Percentiles rank a stretch among this genome's conserved stretches.
phyloP scores from a whole-genome alignment of 2,329 filamentous ascomycete species.

The Orbilia oligospora region DNA sequence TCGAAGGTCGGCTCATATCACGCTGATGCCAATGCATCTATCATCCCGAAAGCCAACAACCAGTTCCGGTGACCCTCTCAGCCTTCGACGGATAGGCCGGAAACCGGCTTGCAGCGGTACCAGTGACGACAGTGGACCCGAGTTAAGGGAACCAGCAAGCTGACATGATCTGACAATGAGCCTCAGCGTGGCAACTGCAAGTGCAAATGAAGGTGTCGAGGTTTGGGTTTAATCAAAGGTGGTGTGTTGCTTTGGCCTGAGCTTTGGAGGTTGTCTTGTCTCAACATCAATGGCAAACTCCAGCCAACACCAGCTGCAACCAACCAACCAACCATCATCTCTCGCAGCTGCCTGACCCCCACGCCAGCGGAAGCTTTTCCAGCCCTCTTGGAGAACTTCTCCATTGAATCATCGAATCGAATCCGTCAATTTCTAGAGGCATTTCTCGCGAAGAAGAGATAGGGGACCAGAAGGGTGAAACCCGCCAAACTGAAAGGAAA shows the following conservation, averaged over 20 bases:
- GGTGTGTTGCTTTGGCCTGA: conserved; percentile 44
- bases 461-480: conserved; percentile 2
- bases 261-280: conserved; percentile 25
- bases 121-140: conserved; percentile 43
- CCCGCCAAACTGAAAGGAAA: conserved; percentile 7
- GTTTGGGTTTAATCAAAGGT: conserved; percentile 14
- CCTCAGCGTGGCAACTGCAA: conserved; percentile 57
- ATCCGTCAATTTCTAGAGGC: conserved; percentile 4
- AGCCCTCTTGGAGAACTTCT: conserved; percentile 31
- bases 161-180: conserved; percentile 45
- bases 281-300: conserved; percentile 27
- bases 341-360: conserved; percentile 37
- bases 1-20: conserved; percentile 29
- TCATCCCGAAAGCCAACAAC: conserved; percentile 33
- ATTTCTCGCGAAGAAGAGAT: conserved; percentile 18
- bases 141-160: conserved; percentile 34
- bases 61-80: conserved; percentile 35
- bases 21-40: conserved; percentile 28
- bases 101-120: conserved; percentile 42
- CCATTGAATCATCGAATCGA: conserved; percentile 46
- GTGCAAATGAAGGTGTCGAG: conserved; percentile 23
- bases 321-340: conserved; percentile 19
- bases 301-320: conserved; percentile 18
- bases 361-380: conserved; percentile 40
- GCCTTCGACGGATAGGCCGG: conserved; percentile 46